A percentile compares a stretch with the other conserved stretches of the same genome.
These are phyloP conservation scores for Mucor velutinosus DNA, from an alignment of 371 early-diverging fungal species.

Conservation along the genomic window DNA sequence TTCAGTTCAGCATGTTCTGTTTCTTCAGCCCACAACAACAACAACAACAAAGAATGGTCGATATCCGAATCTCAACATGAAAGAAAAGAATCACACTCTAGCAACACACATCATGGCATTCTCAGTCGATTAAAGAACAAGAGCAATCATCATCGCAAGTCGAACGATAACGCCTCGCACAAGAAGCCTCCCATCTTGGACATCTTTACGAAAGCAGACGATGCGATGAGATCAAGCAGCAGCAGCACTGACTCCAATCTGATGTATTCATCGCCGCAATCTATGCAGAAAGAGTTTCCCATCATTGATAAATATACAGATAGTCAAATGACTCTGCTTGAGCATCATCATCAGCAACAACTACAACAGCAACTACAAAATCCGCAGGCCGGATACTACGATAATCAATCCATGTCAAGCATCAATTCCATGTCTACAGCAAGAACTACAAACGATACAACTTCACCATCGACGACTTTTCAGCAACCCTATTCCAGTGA, in stretches of 20 bases:
- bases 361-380: neutral
- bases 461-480: neutral
- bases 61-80: neutral
- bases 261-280: neutral
- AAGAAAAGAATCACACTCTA: neutral
- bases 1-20: neutral
- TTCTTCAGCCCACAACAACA: neutral
- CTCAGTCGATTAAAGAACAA: slow-evolving; percentile 7
- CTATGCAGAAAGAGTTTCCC: neutral
- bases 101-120: neutral
- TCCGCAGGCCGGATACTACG: slow-evolving; percentile 7
- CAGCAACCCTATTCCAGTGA: slow-evolving; percentile 9
- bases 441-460: neutral
- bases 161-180: neutral
- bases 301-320: slow-evolving; percentile 13
- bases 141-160: neutral
- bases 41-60: neutral
- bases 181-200: neutral
- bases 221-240: neutral
- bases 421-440: neutral
- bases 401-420: slow-evolving; percentile 1
- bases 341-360: neutral
- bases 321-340: slow-evolving; percentile 15
- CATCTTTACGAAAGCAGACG: neutral
- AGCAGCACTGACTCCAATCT: neutral